Evolutionary conservation across 352 stramenopile species (phyloP).

Genomic region (Pythium rhizo-oryzae): DNA sequence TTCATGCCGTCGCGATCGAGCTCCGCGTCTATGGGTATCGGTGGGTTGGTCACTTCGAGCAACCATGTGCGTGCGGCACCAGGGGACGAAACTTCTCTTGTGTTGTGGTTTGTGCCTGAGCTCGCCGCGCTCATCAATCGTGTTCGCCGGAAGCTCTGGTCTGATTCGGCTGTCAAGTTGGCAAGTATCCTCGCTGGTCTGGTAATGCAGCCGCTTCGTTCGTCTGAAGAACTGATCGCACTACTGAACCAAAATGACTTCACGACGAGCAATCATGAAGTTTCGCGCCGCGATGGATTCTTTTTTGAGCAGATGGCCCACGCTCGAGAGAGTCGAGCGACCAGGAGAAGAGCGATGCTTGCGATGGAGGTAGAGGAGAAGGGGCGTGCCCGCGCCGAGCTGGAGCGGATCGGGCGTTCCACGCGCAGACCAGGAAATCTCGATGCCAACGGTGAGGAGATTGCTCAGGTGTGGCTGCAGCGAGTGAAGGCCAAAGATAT

Average conservation of each 20-base stretch:
- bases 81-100: slow-evolving; percentile 74
- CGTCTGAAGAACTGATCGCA: slow-evolving; percentile 61
- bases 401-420: slow-evolving; percentile 71
- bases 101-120: slow-evolving; percentile 81
- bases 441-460: slow-evolving; percentile 20
- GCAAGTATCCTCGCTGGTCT: slow-evolving; percentile 67
- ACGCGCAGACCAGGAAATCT: slow-evolving; percentile 36
- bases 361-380: slow-evolving; percentile 66
- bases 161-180: slow-evolving; percentile 68
- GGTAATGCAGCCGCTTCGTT: slow-evolving; percentile 62
- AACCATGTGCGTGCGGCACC: slow-evolving; percentile 61
- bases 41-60: slow-evolving; percentile 54
- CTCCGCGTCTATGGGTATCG: slow-evolving; percentile 35
- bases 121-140: slow-evolving; percentile 66
- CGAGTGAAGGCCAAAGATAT: slow-evolving; percentile 86
- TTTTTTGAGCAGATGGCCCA: slow-evolving; percentile 87
- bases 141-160: slow-evolving; percentile 70
- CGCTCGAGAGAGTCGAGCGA: slow-evolving; percentile 66
- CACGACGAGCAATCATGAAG: slow-evolving; percentile 68
- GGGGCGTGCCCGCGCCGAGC: slow-evolving; percentile 56
- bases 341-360: slow-evolving; percentile 58
- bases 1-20: slow-evolving; percentile 59
- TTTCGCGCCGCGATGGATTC: slow-evolving; percentile 75
- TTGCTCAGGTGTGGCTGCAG: slow-evolving; percentile 67
- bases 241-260: slow-evolving; percentile 70